These are phyloP conservation scores for Cucurbita maxima DNA, from an alignment of 306 rosid genomes.

Conservation along the genomic window DNA sequence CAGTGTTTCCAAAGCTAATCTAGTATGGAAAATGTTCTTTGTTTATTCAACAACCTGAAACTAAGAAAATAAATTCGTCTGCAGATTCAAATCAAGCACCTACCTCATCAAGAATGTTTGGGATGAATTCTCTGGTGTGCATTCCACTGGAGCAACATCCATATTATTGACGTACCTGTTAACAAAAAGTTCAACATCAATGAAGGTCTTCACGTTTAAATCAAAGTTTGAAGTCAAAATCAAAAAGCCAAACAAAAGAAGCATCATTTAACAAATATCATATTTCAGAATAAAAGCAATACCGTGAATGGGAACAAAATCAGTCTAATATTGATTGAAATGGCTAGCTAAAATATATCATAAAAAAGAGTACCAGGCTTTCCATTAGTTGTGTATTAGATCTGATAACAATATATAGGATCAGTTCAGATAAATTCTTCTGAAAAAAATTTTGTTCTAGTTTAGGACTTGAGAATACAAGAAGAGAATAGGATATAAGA, in stretches of 20 bases:
- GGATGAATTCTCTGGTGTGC: conserved; percentile 25
- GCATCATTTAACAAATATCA: background rate
- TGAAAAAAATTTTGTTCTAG: background rate
- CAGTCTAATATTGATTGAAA: background rate
- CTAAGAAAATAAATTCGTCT: background rate
- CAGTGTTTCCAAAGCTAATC: background rate
- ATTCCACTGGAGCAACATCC: conserved; percentile 94
- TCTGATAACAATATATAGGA: background rate
- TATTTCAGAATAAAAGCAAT: background rate
- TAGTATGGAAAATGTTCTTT: background rate
- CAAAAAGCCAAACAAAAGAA: background rate
- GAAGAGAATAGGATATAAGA: background rate
- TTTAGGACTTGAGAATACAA: background rate
- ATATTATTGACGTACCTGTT: conserved; percentile 69
- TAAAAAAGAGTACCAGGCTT: background rate
- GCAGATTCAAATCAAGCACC: background rate
- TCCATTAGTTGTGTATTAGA: background rate
- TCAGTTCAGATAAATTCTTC: background rate
- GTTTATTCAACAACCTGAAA: background rate
- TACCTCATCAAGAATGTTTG: conserved; percentile 19
- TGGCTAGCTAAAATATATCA: background rate
- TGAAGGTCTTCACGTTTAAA: background rate
- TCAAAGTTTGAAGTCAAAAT: background rate
- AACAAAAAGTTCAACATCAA: conserved; percentile 4
- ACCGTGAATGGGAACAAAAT: background rate